Evolutionary conservation across 208 protist genomes (phyloP).

Genomic region (Leishmania turanica): DNA sequence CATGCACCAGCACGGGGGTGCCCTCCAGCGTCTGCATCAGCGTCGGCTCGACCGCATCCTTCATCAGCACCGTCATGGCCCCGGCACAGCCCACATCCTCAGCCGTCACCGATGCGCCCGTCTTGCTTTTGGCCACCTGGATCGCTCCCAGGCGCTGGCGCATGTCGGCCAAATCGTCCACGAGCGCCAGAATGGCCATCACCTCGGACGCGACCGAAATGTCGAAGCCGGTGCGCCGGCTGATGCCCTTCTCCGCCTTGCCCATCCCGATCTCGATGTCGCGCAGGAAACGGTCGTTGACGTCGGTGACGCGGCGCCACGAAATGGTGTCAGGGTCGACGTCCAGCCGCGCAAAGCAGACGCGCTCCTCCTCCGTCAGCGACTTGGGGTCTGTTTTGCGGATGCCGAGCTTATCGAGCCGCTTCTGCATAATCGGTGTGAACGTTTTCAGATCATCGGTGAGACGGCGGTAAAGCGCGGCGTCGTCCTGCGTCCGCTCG

Average conservation of each 20-base stretch:
- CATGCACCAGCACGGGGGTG: constrained; percentile 96
- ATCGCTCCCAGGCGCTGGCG: constrained; percentile 86
- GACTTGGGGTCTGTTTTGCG: constrained; percentile 88
- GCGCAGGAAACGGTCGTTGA: constrained; percentile 97
- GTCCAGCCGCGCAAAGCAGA: constrained; percentile 95
- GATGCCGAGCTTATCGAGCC: constrained; percentile 95
- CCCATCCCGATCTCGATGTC: constrained; percentile 95
- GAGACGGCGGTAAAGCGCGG: constrained; percentile 85
- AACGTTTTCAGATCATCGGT: constrained; percentile 83
- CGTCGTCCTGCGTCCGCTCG: constrained; percentile 94
- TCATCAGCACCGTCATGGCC: constrained; percentile 97
- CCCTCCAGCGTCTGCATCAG: constrained; percentile 98
- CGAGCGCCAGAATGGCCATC: constrained; percentile 98
- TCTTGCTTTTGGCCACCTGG: constrained; percentile 77
- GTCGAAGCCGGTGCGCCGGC: constrained; percentile 94
- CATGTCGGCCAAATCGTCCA: constrained; percentile 94
- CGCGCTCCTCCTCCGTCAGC: constrained; percentile 88
- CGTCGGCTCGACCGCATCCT: constrained; percentile 95
- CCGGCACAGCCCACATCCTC: constrained; percentile 92
- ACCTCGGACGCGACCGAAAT: constrained; percentile 98
- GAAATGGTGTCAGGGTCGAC: constrained; percentile 97
- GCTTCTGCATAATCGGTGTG: constrained; percentile 89
- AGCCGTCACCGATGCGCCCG: constrained; percentile 86
- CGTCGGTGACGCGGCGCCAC: constrained; percentile 97
- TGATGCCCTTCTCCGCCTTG: constrained; percentile 88